Base-by-base conservation (phyloP, 2,329 filamentous ascomycete genomes). In the Epichloe sibirici region DNA sequence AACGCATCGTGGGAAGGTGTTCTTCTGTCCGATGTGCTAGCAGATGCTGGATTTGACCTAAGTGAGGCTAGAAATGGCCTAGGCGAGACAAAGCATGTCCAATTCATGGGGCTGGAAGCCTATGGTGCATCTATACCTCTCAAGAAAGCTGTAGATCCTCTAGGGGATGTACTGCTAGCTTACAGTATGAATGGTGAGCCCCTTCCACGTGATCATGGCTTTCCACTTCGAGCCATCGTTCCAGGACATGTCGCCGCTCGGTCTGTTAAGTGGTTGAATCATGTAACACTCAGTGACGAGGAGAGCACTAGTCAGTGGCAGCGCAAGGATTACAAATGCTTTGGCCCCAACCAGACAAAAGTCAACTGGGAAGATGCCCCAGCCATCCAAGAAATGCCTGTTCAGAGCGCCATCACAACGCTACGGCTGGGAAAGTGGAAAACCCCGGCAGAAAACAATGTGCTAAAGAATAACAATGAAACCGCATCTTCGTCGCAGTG, bases 251-350 rank as follows among this genome's bases (percentile, higher is more conserved):
- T 85, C 2, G 83, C 82, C 1, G 83, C 82, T 1, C 74, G 83
- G 2, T 82, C 78, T 5, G 82, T 85, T 57, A 87, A 87, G 61
- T 87, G 83, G 83, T 69, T 87, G 2, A 79, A 74, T 55, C 76
- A 77, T 45, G 81, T 87, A 51, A 74, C 78, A 0, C 70, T 86
- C 2, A 78, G 80, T 40, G 79, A 82, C 52, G 83, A 86, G 56
- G 83, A 87, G 64, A 83, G 80, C 58, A 66, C 74, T 3, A 82
- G 76, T 44, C 77, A 83, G 61, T 84, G 82, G 81, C 81, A 86
- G 61, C 73, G 78, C 23, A 73, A 77, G 17, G 83, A 86, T 62
- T 86, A 86, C 66, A 86, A 86, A 63, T 79, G 77, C 59, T 85
- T 86, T 54, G 80, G 82, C 0, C 82, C 82, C 3, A 83, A 83